Base-by-base conservation (phyloP, 2,329 filamentous ascomycete species). In the Trichophyton schoenleinii region DNA sequence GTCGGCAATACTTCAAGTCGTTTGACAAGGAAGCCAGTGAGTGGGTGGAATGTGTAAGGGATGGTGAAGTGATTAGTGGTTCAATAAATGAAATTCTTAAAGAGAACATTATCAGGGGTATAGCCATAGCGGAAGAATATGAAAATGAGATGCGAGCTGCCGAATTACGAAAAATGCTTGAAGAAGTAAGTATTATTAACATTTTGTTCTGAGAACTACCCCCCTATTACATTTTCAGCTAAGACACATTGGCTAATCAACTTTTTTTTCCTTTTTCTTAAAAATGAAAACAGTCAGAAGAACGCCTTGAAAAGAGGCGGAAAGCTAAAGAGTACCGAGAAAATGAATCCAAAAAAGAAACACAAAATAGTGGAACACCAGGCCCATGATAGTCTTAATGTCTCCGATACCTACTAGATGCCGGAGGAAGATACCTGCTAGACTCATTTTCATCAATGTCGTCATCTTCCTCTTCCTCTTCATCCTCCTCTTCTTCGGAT, bases 21-120 rank as follows among this genome's bases (percentile, higher is more conserved):
- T 63, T 63, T 57, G 62, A 63, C 31, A 20, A 38, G 42, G 42
- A 62, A n/a, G 58, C 44, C 20, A 57, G 41, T 8, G 4, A 46
- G 11, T 63, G 60, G 62, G 38, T 58, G 53, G 62, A 46, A 36
- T 62, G 22, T 48, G 53, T 63, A 2, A 6, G 28, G 20, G 49
- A 60, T 57, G 49, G 62, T 8, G 18, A 52, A 15, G 58, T 63
- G 15, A 31, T 63, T n/a, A 42, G 60, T 3, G 60, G 62, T n/a
- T 63, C 48, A 57, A 3, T 60, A 13, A 62, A 62, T 48, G 18
- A 60, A 15, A 15, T 31, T n/a, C 42, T 59, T n/a, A 53, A 53
- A 53, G 6, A 53, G 22, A 25, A 3, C 15, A 31, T 34, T 15
- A 1, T 31, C 18, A 25, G 11, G 11, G 49, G 20, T 13, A 31